Evolutionary conservation across 176 grass and related monocot genomes (phyloP).

Genomic region (Poa annua): DNA sequence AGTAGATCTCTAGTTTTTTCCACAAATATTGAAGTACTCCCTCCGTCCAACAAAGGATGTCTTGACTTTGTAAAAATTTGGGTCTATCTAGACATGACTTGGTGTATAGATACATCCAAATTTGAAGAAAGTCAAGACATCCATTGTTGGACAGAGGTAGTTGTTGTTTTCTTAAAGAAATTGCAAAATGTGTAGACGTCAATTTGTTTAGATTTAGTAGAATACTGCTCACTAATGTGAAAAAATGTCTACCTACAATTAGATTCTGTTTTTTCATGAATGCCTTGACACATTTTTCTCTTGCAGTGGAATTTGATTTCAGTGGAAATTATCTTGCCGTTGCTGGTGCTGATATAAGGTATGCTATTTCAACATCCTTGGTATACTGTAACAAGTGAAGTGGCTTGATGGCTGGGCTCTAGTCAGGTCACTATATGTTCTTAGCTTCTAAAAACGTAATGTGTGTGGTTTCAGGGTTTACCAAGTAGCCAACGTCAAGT

Average conservation of each 20-base stretch:
- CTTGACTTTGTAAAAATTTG: too few species aligned
- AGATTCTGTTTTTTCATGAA: background rate
- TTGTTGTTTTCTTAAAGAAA: background rate
- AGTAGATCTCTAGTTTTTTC: conserved; percentile 5
- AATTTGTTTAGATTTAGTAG: background rate
- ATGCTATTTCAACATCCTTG: background rate
- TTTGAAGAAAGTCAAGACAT: too few species aligned
- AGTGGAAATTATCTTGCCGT: conserved; percentile 93
- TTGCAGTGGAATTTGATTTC: conserved; percentile 94
- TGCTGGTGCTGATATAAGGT: conserved; percentile 93
- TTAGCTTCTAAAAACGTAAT: background rate
- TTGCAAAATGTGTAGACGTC: conserved; percentile 12
- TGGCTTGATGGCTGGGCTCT: background rate
- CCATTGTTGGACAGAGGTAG: too few species aligned
- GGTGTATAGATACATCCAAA: too few species aligned
- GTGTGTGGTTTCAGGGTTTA: conserved; percentile 61
- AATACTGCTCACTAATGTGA: background rate
- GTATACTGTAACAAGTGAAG: background rate
- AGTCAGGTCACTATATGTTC: background rate
- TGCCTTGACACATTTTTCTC: conserved; percentile 6
- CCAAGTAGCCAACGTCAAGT: conserved; percentile 96
- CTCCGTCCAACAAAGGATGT: too few species aligned
- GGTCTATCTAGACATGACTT: too few species aligned
- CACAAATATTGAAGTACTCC: background rate
- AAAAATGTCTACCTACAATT: background rate